Percentiles rank a stretch among this genome's conserved stretches.
Evolutionary conservation across 2,329 filamentous ascomycete species (phyloP).

Genomic region (Colletotrichum liaoningense): DNA sequence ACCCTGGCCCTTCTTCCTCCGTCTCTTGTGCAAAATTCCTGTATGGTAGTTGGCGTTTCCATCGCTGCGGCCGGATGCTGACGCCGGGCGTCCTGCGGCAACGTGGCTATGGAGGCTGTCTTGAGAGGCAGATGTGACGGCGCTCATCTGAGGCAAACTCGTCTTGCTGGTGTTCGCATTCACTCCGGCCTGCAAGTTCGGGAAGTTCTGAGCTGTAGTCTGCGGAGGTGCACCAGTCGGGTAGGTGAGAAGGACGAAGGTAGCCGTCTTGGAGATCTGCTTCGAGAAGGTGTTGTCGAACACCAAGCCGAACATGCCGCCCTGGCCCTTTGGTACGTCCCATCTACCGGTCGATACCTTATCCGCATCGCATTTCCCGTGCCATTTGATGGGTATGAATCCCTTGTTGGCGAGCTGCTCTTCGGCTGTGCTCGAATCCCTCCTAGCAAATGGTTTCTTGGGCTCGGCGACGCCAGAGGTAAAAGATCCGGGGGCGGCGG

Average conservation of each 20-base stretch:
- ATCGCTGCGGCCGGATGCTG: conserved; percentile 66
- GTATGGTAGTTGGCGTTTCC: conserved; percentile 75
- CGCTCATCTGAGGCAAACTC: conserved; percentile 61
- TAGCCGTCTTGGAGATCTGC: conserved; percentile 92
- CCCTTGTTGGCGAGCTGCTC: conserved; percentile 74
- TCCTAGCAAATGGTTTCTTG: conserved; percentile 63
- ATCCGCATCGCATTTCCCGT: conserved; percentile 95
- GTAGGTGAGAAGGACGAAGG: conserved; percentile 94
- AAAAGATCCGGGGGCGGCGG: conserved; percentile 60
- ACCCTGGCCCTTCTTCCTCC: conserved; percentile 92
- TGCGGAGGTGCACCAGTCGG: conserved; percentile 84
- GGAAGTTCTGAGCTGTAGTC: conserved; percentile 74
- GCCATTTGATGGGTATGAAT: conserved; percentile 81
- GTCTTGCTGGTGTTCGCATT: conserved; percentile 54
- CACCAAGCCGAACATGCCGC: conserved; percentile 94
- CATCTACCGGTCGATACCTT: conserved; percentile 92
- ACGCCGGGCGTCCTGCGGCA: conserved; percentile 54
- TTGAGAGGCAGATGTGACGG: conserved; percentile 63
- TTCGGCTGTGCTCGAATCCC: conserved; percentile 70
- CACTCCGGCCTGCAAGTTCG: conserved; percentile 60
- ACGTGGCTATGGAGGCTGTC: conserved; percentile 70
- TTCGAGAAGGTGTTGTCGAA: conserved; percentile 99
- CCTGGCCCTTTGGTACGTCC: conserved; percentile 79
- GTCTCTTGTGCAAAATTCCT: conserved; percentile 87
- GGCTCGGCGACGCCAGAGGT: conserved; percentile 54